Conservation (phyloP, 805 yeast species). For the Monosporozyma solicola region DNA sequence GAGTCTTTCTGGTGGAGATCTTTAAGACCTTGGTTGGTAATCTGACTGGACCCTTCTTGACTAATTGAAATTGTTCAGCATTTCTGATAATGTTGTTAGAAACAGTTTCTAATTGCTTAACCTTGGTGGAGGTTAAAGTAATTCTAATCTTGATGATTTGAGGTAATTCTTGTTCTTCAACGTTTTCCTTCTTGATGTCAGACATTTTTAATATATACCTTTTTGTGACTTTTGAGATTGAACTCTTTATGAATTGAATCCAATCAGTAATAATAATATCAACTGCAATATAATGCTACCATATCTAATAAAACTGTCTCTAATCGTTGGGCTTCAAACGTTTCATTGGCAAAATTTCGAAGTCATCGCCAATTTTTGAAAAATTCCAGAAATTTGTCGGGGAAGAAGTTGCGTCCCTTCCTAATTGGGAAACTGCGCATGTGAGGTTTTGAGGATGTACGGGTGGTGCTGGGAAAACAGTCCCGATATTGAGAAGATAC, state of each 20-base stretch:
- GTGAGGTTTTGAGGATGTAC: neutral
- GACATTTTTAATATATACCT: conserved; percentile 50
- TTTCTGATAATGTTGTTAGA: conserved; percentile 82
- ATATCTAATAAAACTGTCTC: no score
- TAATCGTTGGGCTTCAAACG: no score
- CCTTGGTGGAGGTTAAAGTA: conserved; percentile 97
- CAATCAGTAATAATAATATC: no score
- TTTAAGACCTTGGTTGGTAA: conserved; percentile 98
- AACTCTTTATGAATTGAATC: conserved; percentile 1
- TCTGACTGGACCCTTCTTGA: conserved; percentile 99
- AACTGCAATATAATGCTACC: neutral
- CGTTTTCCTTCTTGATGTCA: conserved; percentile 79
- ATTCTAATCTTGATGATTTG: conserved; percentile 96
- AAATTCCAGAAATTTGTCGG: neutral
- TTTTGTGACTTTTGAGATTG: conserved; percentile 26
- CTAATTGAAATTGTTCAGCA: conserved; percentile 73
- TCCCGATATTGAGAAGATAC: neutral
- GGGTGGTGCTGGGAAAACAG: neutral
- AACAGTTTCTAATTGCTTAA: conserved; percentile 95
- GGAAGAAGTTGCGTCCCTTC: neutral
- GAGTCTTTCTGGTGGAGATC: conserved; percentile 99
- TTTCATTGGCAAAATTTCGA: neutral
- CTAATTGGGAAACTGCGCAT: neutral
- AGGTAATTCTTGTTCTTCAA: conserved; percentile 69
- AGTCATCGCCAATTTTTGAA: neutral